These are phyloP conservation scores for Exutisphaerella laricina DNA, from an alignment of 2,329 filamentous ascomycete genomes.

Conservation along the genomic window DNA sequence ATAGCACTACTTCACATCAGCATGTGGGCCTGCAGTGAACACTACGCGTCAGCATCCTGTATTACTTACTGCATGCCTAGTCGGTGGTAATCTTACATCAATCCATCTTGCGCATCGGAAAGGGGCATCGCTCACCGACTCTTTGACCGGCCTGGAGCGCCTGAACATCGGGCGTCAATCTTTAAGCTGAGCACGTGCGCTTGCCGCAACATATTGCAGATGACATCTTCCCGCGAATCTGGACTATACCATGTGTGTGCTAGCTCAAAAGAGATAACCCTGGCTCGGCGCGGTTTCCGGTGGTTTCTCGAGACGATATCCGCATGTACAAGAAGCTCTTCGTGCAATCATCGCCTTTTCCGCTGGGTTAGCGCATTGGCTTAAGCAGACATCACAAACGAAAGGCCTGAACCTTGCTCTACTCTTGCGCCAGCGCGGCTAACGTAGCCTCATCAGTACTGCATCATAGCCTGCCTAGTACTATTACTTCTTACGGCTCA, in stretches of 20 bases:
- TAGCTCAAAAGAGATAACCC: not conserved
- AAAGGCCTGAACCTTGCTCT: no score
- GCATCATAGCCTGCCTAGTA: no score
- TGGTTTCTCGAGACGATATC: not conserved
- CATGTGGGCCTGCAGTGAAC: not conserved
- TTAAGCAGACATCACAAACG: not conserved
- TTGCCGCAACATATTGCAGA: not conserved
- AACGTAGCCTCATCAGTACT: no score
- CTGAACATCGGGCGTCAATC: slow-evolving; percentile 1
- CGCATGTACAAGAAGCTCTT: no score
- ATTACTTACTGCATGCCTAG: not conserved
- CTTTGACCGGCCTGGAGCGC: slow-evolving; percentile 1
- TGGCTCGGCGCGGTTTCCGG: not conserved
- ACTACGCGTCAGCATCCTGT: slow-evolving; percentile 2
- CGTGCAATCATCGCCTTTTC: no score
- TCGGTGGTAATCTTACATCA: not conserved
- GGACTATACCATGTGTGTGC: not conserved
- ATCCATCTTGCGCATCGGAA: not conserved
- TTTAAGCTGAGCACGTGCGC: not conserved
- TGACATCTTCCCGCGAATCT: not conserved
- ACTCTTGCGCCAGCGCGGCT: no score
- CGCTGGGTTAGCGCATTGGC: no score
- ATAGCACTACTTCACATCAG: not conserved
- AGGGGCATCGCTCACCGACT: slow-evolving; percentile 3
- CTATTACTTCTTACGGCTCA: no score